These are phyloP conservation scores for Zea luxurians DNA, from an alignment of 176 grass and related monocot genomes.

Conservation along the genomic window DNA sequence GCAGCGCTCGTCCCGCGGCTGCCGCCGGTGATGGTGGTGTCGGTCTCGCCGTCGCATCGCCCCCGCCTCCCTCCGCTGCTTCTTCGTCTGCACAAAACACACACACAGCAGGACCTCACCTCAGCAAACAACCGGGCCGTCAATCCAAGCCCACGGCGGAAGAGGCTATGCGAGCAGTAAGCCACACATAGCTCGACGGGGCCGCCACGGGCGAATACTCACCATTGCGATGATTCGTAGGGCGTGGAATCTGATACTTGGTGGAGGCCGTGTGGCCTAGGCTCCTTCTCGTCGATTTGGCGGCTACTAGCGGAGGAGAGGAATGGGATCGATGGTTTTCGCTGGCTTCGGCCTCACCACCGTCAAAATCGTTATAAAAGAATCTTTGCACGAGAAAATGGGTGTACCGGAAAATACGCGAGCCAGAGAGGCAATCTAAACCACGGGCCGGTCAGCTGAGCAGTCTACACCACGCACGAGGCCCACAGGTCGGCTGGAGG, in stretches of 20 bases:
- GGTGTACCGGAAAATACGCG: neutral
- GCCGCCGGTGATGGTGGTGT: constrained; percentile 21
- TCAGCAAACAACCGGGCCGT: neutral
- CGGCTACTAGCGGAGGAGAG: constrained; percentile 4
- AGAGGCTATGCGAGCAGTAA: neutral
- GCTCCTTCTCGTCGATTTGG: constrained; percentile 27
- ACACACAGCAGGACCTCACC: neutral
- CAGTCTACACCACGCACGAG: neutral
- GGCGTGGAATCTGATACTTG: neutral
- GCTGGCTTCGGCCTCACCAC: neutral
- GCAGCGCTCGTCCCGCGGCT: constrained; percentile 42
- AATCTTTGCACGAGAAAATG: neutral
- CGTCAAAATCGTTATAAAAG: constrained; percentile 5
- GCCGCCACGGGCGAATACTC: constrained; percentile 11
- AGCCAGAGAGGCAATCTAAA: neutral
- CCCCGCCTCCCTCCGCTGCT: constrained; percentile 32
- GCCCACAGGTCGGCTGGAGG: neutral
- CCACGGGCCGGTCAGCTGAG: neutral
- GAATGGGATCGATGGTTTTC: neutral
- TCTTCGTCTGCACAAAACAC: constrained; percentile 38
- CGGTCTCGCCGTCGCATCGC: constrained; percentile 30
- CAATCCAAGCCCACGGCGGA: neutral
- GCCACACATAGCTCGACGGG: neutral
- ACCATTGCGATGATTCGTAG: constrained; percentile 36
- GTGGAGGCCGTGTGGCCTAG: neutral